Evolutionary conservation across 2,329 filamentous ascomycete species (phyloP), one percentile per base, ranked within the genome.

Genomic region (Aspergillus quadrilineatus): DNA sequence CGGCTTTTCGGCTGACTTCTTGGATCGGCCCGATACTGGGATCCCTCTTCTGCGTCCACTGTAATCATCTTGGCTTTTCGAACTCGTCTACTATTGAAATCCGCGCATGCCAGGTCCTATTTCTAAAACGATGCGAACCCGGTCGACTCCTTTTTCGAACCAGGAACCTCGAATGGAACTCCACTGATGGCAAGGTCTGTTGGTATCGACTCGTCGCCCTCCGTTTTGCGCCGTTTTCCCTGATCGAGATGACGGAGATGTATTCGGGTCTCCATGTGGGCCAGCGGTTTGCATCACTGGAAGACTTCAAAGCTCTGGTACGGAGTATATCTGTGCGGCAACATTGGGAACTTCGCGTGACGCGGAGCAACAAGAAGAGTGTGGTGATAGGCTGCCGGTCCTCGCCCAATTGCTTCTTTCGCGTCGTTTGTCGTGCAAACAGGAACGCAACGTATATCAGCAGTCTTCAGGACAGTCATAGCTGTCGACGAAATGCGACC

Each of bases 361-460:
- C 70, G 48, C 68, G 73, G 46, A 75, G 73, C 63, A 75, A 75
- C 57, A 73, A 73, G 58, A 74, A 75, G 51, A 74, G 71, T 44
- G 73, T 75, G 49, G 71, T 75, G n/a, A 67, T 75, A 51, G 71
- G 72, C 32, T 75, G 73, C 61, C 70, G 73, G 44, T 74, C 73
- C 6, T 71, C 69, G 30, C 56, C 63, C 59, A 73, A 69, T 65
- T 75, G 73, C 60, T 71, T 64, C 53, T 75, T 75, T 57, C 73
- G 73, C 14, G 73, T 73, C 36, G 72, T 75, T 53, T 74, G 73
- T 59, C 73, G 73, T 48, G 68, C 71, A 32, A 75, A 74, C 63
- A 74, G 74, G 58, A 73, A 72, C 56, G 63, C 70, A 55, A 75
- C 72, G 30, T 73, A 75, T 53, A 74, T 75, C 57, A 75, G 70